Evolutionary conservation across 1,284 basidiomycete species (phyloP), one percentile per base, ranked within the genome.

Genomic region (Rhodotorula mucilaginosa): DNA sequence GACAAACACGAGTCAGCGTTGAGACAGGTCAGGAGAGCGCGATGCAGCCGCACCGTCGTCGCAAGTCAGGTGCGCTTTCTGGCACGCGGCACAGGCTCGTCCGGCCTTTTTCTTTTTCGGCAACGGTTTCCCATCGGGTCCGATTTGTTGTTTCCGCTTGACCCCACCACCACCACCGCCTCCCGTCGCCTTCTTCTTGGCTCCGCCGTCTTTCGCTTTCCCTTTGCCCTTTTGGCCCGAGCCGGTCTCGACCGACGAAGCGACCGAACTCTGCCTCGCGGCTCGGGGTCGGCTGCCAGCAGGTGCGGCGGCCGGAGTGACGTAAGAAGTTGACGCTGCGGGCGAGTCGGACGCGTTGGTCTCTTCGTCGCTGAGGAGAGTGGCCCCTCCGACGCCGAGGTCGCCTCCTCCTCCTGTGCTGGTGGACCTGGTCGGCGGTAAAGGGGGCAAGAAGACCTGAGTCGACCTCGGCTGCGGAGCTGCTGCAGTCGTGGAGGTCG

Each of bases 41-140:
- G n/a, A n/a, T n/a, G n/a, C n/a, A n/a, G n/a, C n/a, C n/a, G n/a
- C 74, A 97, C 95, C 88, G 80, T 98, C 96, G 81, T 99, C 94
- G 81, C 96, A 99, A 13, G 96, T 99, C 77, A 99, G 84, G 82
- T 99, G 96, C 2, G 93, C 93, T 78, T 85, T 86, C 82, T 98
- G 96, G 82, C 96, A 99, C 74, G 93, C 91, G 72, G 91, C 88
- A 80, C 96, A 99, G 49, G 96, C 96, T 58, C 93, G 86, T 78
- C 88, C 92, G 0, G 92, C 93, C 82, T 95, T 93, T 85, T 93
- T 93, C 86, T 92, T 92, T 64, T 91, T 91, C 65, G 77, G 78
- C 19, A 71, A 59, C 31, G 73, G 76, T 70, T 63, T 72, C 51
- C 69, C 61, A 47, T 73, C 72, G 13, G 61, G 29, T 26, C 69